Evolutionary conservation across 805 yeast genomes (phyloP).

Genomic region (Saccharomycopsis olivae): DNA sequence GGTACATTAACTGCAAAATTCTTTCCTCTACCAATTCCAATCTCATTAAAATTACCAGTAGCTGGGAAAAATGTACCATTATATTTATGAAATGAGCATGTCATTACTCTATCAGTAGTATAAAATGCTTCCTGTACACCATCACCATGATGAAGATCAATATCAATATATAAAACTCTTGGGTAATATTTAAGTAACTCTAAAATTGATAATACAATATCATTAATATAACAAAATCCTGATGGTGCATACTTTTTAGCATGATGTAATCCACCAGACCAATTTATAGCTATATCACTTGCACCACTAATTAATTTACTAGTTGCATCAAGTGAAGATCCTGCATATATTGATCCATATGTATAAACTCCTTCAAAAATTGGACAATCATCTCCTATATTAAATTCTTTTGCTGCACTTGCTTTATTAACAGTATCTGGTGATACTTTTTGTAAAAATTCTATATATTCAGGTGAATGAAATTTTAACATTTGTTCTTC

Average conservation of each 20-base stretch:
- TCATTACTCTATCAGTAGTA: constrained; percentile 85
- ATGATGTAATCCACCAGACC: constrained; percentile 96
- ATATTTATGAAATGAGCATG: constrained; percentile 84
- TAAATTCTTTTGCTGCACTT: constrained; percentile 56
- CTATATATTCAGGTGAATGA: constrained; percentile 80
- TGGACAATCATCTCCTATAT: constrained; percentile 91
- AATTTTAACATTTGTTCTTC: constrained; percentile 68
- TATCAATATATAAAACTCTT: constrained; percentile 85
- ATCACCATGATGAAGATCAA: constrained; percentile 94
- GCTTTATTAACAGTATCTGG: constrained; percentile 59
- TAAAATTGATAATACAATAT: constrained; percentile 80
- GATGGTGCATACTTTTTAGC: constrained; percentile 92
- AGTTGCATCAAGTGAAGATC: constrained; percentile 91
- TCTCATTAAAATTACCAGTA: constrained; percentile 85
- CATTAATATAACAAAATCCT: constrained; percentile 93
- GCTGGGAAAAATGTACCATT: constrained; percentile 94
- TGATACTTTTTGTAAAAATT: constrained; percentile 64
- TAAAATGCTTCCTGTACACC: constrained; percentile 97
- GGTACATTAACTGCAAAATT: constrained; percentile 88
- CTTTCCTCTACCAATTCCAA: constrained; percentile 82
- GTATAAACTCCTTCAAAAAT: constrained; percentile 92
- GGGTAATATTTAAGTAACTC: constrained; percentile 83
- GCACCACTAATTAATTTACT: constrained; percentile 74
- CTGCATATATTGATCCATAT: constrained; percentile 79
- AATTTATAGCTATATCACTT: constrained; percentile 90